Conservation (phyloP, 768 basidiomycete species). For the Cantharellus cinnabarinus region DNA sequence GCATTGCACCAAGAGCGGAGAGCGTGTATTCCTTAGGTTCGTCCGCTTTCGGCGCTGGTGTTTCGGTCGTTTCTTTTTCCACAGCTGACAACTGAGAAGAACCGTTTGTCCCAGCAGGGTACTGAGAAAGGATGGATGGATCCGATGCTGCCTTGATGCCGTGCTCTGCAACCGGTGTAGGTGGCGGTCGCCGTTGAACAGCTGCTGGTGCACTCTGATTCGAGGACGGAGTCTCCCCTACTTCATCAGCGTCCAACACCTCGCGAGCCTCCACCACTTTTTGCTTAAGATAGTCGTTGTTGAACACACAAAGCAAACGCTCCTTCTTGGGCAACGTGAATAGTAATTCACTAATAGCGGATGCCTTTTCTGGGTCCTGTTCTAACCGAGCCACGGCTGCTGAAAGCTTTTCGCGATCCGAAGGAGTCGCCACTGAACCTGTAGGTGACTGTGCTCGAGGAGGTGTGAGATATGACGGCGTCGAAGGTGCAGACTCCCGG, state of each 20-base stretch:
- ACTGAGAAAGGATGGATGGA: neutral
- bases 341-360: conserved; percentile 53
- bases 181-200: conserved; percentile 23
- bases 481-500: conserved; percentile 25
- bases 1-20: conserved; percentile 45
- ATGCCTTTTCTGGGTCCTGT: conserved; percentile 25
- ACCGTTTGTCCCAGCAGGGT: neutral
- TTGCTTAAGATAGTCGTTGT: conserved; percentile 49
- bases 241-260: conserved; percentile 53
- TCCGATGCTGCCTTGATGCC: neutral
- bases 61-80: conserved; percentile 29
- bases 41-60: conserved; percentile 7
- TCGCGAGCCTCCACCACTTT: conserved; percentile 69
- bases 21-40: conserved; percentile 27
- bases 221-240: conserved; percentile 23
- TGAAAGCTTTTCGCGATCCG: conserved; percentile 58
- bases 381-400: conserved; percentile 48
- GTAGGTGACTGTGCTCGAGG: conserved; percentile 69
- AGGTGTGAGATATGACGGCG: conserved; percentile 36
- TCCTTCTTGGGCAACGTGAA: conserved; percentile 80
- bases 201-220: conserved; percentile 28
- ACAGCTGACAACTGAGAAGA: neutral
- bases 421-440: conserved; percentile 30
- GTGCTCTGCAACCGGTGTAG: neutral
- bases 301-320: conserved; percentile 81